A percentile compares a stretch with the other conserved stretches of the same genome.
Conservation (phyloP, 306 rosid genomes). For the Trifolium pratense region DNA sequence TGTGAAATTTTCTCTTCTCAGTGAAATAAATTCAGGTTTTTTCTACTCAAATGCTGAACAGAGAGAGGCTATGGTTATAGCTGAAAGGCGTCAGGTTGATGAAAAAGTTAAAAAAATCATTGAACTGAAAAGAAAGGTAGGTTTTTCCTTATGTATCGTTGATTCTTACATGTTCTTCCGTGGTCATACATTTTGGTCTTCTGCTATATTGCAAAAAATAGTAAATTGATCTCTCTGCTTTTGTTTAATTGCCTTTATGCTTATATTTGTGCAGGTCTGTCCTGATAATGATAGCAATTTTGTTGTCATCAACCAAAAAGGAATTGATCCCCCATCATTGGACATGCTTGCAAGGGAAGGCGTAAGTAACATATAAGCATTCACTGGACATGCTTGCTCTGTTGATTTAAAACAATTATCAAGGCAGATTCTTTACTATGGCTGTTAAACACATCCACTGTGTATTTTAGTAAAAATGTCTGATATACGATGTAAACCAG, state of each 20-base stretch:
- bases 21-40: constrained; percentile 96
- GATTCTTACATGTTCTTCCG: constrained; percentile 9
- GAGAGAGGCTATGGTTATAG: constrained; percentile 94
- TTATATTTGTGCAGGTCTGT: constrained; percentile 72
- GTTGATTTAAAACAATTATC: not conserved
- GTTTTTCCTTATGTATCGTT: not conserved
- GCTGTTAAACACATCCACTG: not conserved
- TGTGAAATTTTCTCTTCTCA: constrained; percentile 47
- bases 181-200: not conserved
- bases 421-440: too few species aligned
- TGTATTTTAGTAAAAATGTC: too few species aligned
- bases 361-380: constrained; percentile 56
- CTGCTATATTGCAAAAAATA: not conserved
- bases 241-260: constrained; percentile 3
- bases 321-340: constrained; percentile 97
- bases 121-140: constrained; percentile 87
- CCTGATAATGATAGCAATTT: constrained; percentile 74
- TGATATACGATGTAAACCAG: too few species aligned
- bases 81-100: constrained; percentile 92
- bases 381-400: not conserved
- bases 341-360: constrained; percentile 96
- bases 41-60: constrained; percentile 99
- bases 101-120: constrained; percentile 84
- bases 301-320: constrained; percentile 91
- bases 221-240: not conserved